Percentiles rank a stretch among this genome's conserved stretches.
Conservation (phyloP, 257 asterid species). For the Scutellaria baicalensis region DNA sequence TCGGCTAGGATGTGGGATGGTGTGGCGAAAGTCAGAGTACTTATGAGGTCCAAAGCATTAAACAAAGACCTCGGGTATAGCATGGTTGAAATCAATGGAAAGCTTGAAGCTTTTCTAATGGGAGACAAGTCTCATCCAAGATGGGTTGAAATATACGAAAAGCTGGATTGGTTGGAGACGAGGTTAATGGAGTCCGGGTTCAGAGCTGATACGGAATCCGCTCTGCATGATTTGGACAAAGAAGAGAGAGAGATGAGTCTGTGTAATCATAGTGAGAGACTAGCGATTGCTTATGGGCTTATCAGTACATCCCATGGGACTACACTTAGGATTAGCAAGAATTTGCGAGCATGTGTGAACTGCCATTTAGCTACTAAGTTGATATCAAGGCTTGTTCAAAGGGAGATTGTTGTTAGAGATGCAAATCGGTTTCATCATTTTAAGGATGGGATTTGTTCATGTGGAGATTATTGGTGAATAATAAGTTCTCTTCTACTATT, state of each 20-base stretch:
- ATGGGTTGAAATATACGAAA: constrained; percentile 26
- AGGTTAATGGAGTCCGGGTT: constrained; percentile 31
- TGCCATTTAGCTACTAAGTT: constrained; percentile 42
- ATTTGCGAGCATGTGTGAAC: constrained; percentile 41
- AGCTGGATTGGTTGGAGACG: constrained; percentile 35
- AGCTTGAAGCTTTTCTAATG: constrained; percentile 32
- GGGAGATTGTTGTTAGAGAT: constrained; percentile 41
- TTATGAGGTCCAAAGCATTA: constrained; percentile 43
- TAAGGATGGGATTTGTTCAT: constrained; percentile 25
- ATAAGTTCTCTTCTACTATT: not conserved
- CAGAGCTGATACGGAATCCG: constrained; percentile 30
- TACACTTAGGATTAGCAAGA: constrained; percentile 30
- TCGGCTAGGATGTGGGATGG: constrained; percentile 45
- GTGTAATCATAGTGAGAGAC: constrained; percentile 45
- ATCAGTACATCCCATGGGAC: constrained; percentile 26
- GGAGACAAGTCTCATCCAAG: constrained; percentile 44
- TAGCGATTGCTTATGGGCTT: constrained; percentile 44
- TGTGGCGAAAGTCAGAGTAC: constrained; percentile 38
- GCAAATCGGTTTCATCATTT: constrained; percentile 34
- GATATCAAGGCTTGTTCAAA: constrained; percentile 33
- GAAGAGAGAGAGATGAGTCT: constrained; percentile 33
- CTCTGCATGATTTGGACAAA: constrained; percentile 35
- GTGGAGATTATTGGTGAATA: constrained; percentile 32
- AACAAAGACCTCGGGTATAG: constrained; percentile 41
- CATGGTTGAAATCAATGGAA: constrained; percentile 40